Conservation (phyloP, 1,284 basidiomycete genomes). For the Pyrrhoderma lamaoense region DNA sequence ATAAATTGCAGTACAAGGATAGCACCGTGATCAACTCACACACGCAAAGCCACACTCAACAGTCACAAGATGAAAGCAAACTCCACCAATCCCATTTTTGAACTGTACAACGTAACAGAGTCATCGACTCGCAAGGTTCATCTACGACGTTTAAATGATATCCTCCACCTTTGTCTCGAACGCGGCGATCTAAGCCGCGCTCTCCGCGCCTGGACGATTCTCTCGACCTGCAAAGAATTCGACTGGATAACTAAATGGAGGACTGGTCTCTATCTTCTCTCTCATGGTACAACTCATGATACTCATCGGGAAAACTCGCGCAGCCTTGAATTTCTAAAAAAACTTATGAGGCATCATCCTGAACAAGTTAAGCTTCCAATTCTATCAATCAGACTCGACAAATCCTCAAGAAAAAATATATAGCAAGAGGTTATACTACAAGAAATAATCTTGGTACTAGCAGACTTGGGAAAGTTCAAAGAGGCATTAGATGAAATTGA, state of each 20-base stretch:
- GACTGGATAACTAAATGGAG: conserved; percentile 73
- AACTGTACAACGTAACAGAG: too few species aligned
- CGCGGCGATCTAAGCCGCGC: conserved; percentile 62
- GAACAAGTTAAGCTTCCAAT: conserved; percentile 44
- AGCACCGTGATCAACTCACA: too few species aligned
- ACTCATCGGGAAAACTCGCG: conserved; percentile 9
- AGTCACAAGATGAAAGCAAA: too few species aligned
- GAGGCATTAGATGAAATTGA: conserved; percentile 81
- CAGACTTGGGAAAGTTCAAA: conserved; percentile 47
- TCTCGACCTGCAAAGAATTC: conserved; percentile 78
- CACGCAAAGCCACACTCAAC: too few species aligned
- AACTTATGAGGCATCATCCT: conserved; percentile 59
- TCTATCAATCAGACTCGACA: conserved; percentile 4
- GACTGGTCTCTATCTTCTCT: conserved; percentile 54
- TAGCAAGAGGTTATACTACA: conserved; percentile 70
- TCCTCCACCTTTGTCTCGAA: conserved; percentile 69
- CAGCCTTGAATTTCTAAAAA: conserved; percentile 20
- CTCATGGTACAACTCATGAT: conserved; percentile 25
- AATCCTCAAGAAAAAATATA: conserved; percentile 8
- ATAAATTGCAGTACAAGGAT: too few species aligned
- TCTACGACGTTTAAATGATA: conserved; percentile 64
- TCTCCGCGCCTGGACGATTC: conserved; percentile 68
- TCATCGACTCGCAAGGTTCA: conserved; percentile 57
- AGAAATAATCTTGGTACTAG: conserved; percentile 65
- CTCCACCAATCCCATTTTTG: too few species aligned